phyloP scores from a whole-genome alignment of 257 asterid species.

The Avicennia marina region DNA sequence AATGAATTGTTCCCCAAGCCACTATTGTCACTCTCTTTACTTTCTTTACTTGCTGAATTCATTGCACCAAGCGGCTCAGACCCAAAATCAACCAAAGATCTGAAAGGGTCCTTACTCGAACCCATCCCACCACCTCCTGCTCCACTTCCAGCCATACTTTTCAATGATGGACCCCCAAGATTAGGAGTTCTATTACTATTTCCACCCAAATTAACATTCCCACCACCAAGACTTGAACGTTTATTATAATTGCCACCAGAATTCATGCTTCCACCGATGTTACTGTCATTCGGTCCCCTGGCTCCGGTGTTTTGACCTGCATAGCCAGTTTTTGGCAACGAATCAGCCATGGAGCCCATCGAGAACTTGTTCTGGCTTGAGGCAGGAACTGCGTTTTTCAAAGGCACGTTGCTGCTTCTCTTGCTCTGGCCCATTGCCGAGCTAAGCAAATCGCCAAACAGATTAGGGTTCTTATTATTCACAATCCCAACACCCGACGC shows the following conservation, averaged over 20 bases:
- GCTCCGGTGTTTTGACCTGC: slow-evolving; percentile 26
- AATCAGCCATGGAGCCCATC: slow-evolving; percentile 65
- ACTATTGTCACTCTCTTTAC: slow-evolving; percentile 4
- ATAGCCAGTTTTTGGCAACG: slow-evolving; percentile 53
- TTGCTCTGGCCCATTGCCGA: slow-evolving; percentile 62
- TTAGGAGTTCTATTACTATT: slow-evolving; percentile 32
- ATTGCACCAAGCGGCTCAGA: slow-evolving; percentile 40
- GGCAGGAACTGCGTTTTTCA: slow-evolving; percentile 48
- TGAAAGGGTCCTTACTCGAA: slow-evolving; percentile 68
- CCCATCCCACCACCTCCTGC: slow-evolving; percentile 43
- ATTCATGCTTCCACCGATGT: slow-evolving; percentile 35
- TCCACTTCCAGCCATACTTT: slow-evolving; percentile 47
- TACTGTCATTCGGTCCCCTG: slow-evolving; percentile 40
- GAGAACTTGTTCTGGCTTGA: slow-evolving; percentile 39
- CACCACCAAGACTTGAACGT: slow-evolving; percentile 26
- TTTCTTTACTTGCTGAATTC: slow-evolving; percentile 37
- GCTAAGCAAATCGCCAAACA: slow-evolving; percentile 83
- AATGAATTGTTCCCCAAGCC: neutral
- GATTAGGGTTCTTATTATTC: slow-evolving; percentile 64
- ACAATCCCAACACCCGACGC: slow-evolving; percentile 38
- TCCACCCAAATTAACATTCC: slow-evolving; percentile 41
- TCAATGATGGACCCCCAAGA: slow-evolving; percentile 51
- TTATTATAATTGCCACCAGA: slow-evolving; percentile 19
- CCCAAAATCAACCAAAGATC: slow-evolving; percentile 64
- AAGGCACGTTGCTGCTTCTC: slow-evolving; percentile 50